Base-by-base conservation (phyloP, 2,329 filamentous ascomycete species). In the Pestalotiopsis sp. region DNA sequence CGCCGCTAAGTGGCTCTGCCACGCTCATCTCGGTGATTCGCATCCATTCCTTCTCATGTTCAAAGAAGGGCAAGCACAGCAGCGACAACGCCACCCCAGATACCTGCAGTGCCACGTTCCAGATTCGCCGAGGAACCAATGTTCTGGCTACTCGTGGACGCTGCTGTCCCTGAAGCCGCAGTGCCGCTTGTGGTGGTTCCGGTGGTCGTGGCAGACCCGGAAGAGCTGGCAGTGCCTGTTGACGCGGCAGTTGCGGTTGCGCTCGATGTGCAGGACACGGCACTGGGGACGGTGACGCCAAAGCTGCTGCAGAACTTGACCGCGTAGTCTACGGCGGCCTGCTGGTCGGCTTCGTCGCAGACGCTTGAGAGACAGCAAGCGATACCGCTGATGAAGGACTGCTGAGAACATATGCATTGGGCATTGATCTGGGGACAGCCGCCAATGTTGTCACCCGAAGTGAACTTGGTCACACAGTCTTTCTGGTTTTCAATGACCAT, bases 381-480 rank as follows among this genome's bases (percentile, higher is more conserved):
- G 69, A 88, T 85, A 66, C 75, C 74, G 61, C 70, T 73, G 67
- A 89, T 74, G 80, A 88, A 89, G 20, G 76, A 73, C 12, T 75
- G 70, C 70, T 79, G 78, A 6, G 73, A 74, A 74, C 87, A 89
- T 71, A 88, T 86, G 72, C 87, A 89, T 45, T 75, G 72, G 68
- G 83, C 77, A 68, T 87, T 80, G 23, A 83, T 67, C 40, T 75
- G 74, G 5, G 59, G 52, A 69, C 81, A 83, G 71, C 83, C 83
- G 7, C 76, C 79, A 13, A 80, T 76, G 20, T 77, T 77, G 56
- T 82, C 78, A 23, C 83, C 77, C n/a, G 75, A 71, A n/a, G 79
- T 80, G 68, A 82, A 76, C 64, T 75, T 45, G 56, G 70, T 69
- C 2, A 80, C 71, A 62, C 80, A 81, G 23, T 70, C 49, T 72